A percentile compares a stretch with the other conserved stretches of the same genome.
Conservation (phyloP, 2,329 filamentous ascomycete genomes). For the Diaporthe nobilis region DNA sequence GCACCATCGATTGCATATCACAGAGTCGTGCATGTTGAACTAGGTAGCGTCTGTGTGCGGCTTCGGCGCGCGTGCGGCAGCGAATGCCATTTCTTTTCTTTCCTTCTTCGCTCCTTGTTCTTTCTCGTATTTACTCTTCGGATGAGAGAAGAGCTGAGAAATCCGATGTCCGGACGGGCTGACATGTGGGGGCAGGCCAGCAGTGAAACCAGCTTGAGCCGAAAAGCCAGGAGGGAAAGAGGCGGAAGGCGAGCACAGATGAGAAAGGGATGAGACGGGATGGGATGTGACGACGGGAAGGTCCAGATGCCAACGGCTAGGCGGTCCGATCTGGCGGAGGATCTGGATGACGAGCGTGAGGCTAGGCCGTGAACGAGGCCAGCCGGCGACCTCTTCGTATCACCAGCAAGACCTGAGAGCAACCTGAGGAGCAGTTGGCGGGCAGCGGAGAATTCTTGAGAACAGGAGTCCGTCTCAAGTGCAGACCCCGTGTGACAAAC, state of each 20-base stretch:
- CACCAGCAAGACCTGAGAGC: not conserved
- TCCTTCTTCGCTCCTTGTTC: no score
- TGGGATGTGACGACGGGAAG: not conserved
- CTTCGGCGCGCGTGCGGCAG: not conserved
- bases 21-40: not conserved
- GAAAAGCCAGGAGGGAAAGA: not conserved
- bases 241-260: not conserved
- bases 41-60: not conserved
- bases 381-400: not conserved
- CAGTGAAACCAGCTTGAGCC: not conserved
- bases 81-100: not conserved
- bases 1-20: not conserved
- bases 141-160: not conserved
- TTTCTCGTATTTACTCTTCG: not conserved
- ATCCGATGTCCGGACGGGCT: not conserved
- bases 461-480: constrained; percentile 27
- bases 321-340: constrained; percentile 19
- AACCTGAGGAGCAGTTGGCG: not conserved
- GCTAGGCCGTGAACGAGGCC: not conserved
- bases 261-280: not conserved
- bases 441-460: constrained; percentile 11
- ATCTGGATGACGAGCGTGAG: not conserved
- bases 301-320: not conserved
- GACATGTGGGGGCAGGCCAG: not conserved
- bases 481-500: constrained; percentile 6